These are phyloP conservation scores for Pleurotus citrinopileatus DNA, from an alignment of 768 basidiomycete species.

Conservation along the genomic window DNA sequence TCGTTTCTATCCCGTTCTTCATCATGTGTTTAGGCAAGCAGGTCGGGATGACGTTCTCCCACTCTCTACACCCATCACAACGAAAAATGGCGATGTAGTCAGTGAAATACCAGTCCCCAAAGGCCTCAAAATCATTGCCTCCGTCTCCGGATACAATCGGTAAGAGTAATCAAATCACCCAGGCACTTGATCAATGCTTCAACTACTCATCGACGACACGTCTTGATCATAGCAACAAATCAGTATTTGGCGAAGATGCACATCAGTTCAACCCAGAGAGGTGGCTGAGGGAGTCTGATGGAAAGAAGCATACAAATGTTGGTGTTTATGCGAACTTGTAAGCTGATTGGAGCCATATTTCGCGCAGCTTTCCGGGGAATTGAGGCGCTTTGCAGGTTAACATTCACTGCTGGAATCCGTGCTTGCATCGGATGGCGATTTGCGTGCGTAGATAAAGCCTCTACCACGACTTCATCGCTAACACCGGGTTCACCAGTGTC, in stretches of 20 bases:
- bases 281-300: conserved; percentile 40
- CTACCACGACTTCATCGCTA: not conserved
- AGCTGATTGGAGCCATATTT: not conserved
- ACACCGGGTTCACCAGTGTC: conserved; percentile 21
- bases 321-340: conserved; percentile 48
- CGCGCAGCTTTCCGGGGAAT: not conserved
- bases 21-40: conserved; percentile 14
- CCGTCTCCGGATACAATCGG: conserved; percentile 20
- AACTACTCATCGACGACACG: not conserved
- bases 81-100: conserved; percentile 30
- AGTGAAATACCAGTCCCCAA: conserved; percentile 36
- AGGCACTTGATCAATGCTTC: not conserved
- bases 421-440: conserved; percentile 52
- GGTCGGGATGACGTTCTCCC: conserved; percentile 29
- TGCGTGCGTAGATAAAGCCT: conserved; percentile 21
- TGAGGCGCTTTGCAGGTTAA: conserved; percentile 19
- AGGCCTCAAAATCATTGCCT: conserved; percentile 37
- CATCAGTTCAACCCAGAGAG: conserved; percentile 52
- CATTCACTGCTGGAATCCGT: conserved; percentile 45
- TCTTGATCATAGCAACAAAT: conserved; percentile 32
- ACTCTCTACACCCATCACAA: conserved; percentile 38
- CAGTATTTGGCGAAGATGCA: conserved; percentile 58
- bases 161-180: not conserved
- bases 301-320: conserved; percentile 35
- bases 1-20: conserved; percentile 25